phyloP scores from a whole-genome alignment of 2,329 filamentous ascomycete species.

The Phoma sp. region DNA sequence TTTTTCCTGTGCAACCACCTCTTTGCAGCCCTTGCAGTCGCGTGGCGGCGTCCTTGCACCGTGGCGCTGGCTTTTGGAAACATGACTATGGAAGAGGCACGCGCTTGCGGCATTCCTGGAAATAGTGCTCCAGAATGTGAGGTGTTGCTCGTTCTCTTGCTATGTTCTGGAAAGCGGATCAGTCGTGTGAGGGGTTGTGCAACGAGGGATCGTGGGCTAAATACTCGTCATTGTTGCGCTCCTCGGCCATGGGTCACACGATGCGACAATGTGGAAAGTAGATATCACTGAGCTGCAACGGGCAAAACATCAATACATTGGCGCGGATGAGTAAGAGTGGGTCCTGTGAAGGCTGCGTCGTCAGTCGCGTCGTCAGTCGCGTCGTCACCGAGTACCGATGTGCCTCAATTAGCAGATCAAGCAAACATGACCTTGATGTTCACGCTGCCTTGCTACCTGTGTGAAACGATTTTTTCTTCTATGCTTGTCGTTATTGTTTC shows the following conservation, averaged over 20 bases:
- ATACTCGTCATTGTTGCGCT: slow-evolving; percentile 4
- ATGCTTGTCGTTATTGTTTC: neutral
- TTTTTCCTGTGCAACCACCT: slow-evolving; percentile 16
- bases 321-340: slow-evolving; percentile 8
- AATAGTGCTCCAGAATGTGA: slow-evolving; percentile 8
- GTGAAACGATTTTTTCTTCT: no score
- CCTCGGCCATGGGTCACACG: neutral
- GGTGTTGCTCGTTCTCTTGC: slow-evolving; percentile 15
- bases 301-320: slow-evolving; percentile 2
- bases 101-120: slow-evolving; percentile 19
- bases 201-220: slow-evolving; percentile 4
- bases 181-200: slow-evolving; percentile 12
- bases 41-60: slow-evolving; percentile 21
- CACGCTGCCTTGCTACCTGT: neutral
- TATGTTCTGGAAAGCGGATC: slow-evolving; percentile 14
- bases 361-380: slow-evolving; percentile 11
- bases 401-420: neutral
- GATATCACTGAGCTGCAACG: neutral
- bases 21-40: slow-evolving; percentile 18
- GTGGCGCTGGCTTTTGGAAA: slow-evolving; percentile 5
- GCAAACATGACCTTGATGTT: slow-evolving; percentile 1
- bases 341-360: neutral
- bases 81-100: slow-evolving; percentile 19
- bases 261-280: slow-evolving; percentile 6
- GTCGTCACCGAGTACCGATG: slow-evolving; percentile 8